Evolutionary conservation across 257 asterid species (phyloP).

Genomic region (Solanum pennellii): DNA sequence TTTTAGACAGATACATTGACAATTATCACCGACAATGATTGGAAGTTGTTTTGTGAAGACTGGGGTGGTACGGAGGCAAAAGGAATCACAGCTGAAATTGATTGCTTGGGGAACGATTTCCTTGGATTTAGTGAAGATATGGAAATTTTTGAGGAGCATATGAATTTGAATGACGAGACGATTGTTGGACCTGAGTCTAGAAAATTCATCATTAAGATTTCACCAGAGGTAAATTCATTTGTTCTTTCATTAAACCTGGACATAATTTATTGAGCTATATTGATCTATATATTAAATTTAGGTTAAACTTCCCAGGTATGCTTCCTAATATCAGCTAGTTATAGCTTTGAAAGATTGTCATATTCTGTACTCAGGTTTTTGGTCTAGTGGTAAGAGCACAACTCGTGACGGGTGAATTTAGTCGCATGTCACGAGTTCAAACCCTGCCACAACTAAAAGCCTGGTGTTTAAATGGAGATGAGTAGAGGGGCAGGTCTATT

Average conservation of each 20-base stretch:
- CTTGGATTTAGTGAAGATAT: constrained; percentile 32
- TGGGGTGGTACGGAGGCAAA: constrained; percentile 69
- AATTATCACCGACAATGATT: constrained; percentile 62
- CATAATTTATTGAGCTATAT: neutral
- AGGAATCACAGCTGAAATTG: constrained; percentile 59
- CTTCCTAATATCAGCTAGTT: neutral
- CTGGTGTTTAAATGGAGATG: neutral
- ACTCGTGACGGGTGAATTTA: neutral
- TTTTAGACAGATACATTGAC: constrained; percentile 66
- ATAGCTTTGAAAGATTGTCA: neutral
- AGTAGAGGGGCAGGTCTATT: neutral
- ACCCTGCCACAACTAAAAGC: neutral
- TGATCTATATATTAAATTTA: neutral
- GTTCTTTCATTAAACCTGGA: constrained; percentile 2
- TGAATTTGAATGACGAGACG: constrained; percentile 28
- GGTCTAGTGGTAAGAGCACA: neutral
- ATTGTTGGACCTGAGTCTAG: constrained; percentile 18
- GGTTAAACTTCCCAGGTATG: neutral
- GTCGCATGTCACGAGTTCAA: neutral
- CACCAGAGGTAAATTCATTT: constrained; percentile 59
- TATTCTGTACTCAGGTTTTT: neutral
- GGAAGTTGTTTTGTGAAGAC: constrained; percentile 80
- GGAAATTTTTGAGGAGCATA: constrained; percentile 41
- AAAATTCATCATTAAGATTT: constrained; percentile 48
- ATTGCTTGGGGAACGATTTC: constrained; percentile 28